Evolutionary conservation across 495 filamentous ascomycete genomes (phyloP).

Genomic region (Neurospora sublineolata): DNA sequence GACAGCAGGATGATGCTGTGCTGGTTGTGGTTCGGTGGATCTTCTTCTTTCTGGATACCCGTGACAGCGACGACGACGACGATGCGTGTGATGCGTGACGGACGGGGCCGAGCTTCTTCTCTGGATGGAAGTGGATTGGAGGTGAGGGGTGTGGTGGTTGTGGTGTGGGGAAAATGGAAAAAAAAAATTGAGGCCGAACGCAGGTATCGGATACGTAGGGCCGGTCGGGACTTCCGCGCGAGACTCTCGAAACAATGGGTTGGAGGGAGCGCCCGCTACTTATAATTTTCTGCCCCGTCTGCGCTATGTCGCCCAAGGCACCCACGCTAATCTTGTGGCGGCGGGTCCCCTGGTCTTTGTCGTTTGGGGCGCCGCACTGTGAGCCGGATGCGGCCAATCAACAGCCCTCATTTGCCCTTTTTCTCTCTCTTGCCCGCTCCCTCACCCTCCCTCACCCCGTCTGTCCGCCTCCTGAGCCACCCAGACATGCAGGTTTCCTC

Average conservation of each 20-base stretch:
- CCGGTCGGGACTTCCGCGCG: conserved; percentile 40
- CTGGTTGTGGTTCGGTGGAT: conserved; percentile 15
- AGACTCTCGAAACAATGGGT: conserved; percentile 30
- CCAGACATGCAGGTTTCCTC: conserved; percentile 9
- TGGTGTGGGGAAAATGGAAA: conserved; percentile 21
- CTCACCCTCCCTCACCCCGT: conserved; percentile 5
- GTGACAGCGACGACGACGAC: not conserved
- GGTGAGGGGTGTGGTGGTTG: conserved; percentile 16
- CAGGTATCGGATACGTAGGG: conserved; percentile 29
- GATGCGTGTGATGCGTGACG: not conserved
- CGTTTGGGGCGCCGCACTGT: conserved; percentile 15
- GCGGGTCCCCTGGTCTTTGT: conserved; percentile 18
- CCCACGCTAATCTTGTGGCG: conserved; percentile 20
- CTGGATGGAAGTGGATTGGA: conserved; percentile 9
- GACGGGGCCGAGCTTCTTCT: conserved; percentile 1
- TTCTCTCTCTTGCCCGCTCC: conserved; percentile 14
- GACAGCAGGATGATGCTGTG: conserved; percentile 25
- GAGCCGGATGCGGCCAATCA: conserved; percentile 16
- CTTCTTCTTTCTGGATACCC: conserved; percentile 7
- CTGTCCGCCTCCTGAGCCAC: conserved; percentile 12
- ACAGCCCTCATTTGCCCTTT: conserved; percentile 4
- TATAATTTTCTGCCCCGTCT: conserved; percentile 34
- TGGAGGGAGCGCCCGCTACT: conserved; percentile 35
- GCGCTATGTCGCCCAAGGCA: conserved; percentile 21
- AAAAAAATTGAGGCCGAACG: conserved; percentile 28